Evolutionary conservation across 257 asterid species (phyloP), one percentile per base, ranked within the genome.

Genomic region (Penstemon newberryi): DNA sequence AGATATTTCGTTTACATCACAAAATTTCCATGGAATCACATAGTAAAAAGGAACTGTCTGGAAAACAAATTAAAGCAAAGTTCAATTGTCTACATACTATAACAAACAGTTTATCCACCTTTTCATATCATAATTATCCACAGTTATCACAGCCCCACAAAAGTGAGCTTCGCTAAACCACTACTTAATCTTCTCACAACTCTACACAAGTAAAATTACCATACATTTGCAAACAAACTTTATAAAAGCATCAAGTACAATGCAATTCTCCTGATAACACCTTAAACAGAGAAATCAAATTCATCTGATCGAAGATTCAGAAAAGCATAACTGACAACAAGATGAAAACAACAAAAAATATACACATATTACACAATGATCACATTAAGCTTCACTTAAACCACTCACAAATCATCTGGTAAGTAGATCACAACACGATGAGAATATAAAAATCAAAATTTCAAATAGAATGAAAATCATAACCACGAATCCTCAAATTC

Each of bases 171-270:
- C 42, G 19, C 42, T 65, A 49, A 56, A 47, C 13, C 56, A 58
- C 60, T 57, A 56, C 19, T 61, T 50, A 51, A 68, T 18, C 39
- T 69, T 41, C 50, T 4, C 25, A 45, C 44, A 70, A 52, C 37
- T 64, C 47, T 47, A 53, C 19, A 50, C 60, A 41, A 60, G 50
- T 45, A 70, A 66, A 54, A 70, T 72, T 70, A 55, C 72, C 71
- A n/a, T 46, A 41, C 58, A 37, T 72, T 69, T 69, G 67, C 73
- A 64, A 57, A 42, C 5, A 45, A 37, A 51, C 47, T 70, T 42
- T 12, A 67, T 41, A 60, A 58, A 56, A 45, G 13, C 53, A 49
- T 58, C 52, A 67, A 8, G 33, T 6, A 33, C 39, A 39, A 51
- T 63, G 19, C 12, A 50, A 7, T 8, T 46, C 45, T 42, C 65